These are phyloP conservation scores for Parasarocladium wereldwijsianum DNA, from an alignment of 2,329 filamentous ascomycete genomes.

Conservation along the genomic window DNA sequence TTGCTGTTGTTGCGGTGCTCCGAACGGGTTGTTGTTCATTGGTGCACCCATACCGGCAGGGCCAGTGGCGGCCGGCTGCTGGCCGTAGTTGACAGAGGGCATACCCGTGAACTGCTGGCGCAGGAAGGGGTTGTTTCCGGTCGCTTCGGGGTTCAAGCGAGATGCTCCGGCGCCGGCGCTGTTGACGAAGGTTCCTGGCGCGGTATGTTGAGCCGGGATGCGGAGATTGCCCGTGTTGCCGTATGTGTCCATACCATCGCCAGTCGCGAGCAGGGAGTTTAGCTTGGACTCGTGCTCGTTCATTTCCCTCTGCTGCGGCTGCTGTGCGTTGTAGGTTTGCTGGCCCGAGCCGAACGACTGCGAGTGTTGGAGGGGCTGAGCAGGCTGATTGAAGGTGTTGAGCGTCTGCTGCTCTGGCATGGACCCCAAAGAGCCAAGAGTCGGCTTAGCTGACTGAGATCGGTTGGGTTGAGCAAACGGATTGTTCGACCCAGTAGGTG, in stretches of 20 bases:
- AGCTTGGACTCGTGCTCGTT: slow-evolving; percentile 59
- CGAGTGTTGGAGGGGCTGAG: slow-evolving; percentile 27
- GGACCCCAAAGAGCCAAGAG: slow-evolving; percentile 56
- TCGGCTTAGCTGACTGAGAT: slow-evolving; percentile 36
- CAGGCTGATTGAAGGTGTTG: slow-evolving; percentile 31
- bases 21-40: slow-evolving; percentile 42
- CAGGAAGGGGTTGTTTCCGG: slow-evolving; percentile 81
- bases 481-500: slow-evolving; percentile 93
- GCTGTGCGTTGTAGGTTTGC: slow-evolving; percentile 15
- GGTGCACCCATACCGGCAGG: slow-evolving; percentile 41
- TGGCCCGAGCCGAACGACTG: slow-evolving; percentile 25
- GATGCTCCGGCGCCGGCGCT: slow-evolving; percentile 73
- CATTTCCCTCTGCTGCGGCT: slow-evolving; percentile 34
- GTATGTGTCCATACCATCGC: slow-evolving; percentile 93
- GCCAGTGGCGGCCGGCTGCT: slow-evolving; percentile 38
- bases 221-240: slow-evolving; percentile 93
- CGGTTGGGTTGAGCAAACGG: slow-evolving; percentile 73
- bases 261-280: slow-evolving; percentile 70
- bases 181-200: slow-evolving; percentile 92
- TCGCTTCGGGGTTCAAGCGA: slow-evolving; percentile 54
- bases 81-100: slow-evolving; percentile 42
- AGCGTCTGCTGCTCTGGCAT: slow-evolving; percentile 77
- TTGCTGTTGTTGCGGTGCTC: slow-evolving; percentile 26
- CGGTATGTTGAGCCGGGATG: slow-evolving; percentile 91
- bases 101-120: slow-evolving; percentile 70